These are phyloP conservation scores for Heliocybe sulcata DNA, from an alignment of 1,284 basidiomycete genomes.

Conservation along the genomic window DNA sequence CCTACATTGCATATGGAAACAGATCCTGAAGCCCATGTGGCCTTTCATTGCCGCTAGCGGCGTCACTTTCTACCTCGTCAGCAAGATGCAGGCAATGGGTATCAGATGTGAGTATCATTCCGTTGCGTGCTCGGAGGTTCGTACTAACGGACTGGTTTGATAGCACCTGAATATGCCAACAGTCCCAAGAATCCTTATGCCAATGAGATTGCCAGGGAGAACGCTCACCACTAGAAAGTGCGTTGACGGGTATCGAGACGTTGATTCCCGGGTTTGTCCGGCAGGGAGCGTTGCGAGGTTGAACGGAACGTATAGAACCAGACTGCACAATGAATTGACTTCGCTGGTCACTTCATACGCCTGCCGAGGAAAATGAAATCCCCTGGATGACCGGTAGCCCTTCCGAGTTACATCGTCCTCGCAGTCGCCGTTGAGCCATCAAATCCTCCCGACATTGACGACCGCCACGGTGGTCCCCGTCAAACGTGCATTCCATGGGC, in stretches of 20 bases:
- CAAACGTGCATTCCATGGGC: too few species aligned
- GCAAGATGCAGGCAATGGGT: conserved; percentile 54
- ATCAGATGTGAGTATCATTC: conserved; percentile 57
- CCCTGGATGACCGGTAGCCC: too few species aligned
- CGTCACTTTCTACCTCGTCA: conserved; percentile 60
- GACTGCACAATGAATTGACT: neutral
- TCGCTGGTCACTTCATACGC: neutral
- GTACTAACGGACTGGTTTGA: too few species aligned
- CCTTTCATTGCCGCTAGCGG: conserved; percentile 63
- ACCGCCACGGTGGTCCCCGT: too few species aligned
- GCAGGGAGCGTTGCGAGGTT: neutral
- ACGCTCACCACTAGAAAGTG: conserved; percentile 17
- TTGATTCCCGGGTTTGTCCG: neutral
- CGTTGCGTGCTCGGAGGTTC: too few species aligned
- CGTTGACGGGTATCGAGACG: neutral
- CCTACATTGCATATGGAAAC: neutral
- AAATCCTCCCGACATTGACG: too few species aligned
- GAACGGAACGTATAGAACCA: neutral
- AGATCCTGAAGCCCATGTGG: conserved; percentile 69
- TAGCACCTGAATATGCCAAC: conserved; percentile 61
- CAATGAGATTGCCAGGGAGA: conserved; percentile 55
- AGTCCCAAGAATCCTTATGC: conserved; percentile 78
- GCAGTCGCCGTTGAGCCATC: too few species aligned
- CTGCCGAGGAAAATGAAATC: too few species aligned
- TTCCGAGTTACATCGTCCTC: too few species aligned